Percentiles rank a stretch among this genome's conserved stretches.
phyloP scores from a whole-genome alignment of 345 rosid species.

The Citrus reticulata region DNA sequence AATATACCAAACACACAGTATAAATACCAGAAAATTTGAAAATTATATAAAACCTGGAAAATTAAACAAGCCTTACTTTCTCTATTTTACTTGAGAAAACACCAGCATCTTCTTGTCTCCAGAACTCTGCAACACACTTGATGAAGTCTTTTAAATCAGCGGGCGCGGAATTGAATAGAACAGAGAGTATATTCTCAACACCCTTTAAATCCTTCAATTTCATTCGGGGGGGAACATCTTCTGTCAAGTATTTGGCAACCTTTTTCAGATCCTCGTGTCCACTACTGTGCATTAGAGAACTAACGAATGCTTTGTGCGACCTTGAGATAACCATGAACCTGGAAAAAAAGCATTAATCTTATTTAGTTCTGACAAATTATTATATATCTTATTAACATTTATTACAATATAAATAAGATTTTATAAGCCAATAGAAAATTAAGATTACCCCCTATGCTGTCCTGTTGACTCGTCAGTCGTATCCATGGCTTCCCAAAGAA shows the following conservation, averaged over 20 bases:
- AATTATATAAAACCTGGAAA: constrained; percentile 2
- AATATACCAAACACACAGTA: not conserved
- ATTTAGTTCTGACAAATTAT: too few species aligned
- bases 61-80: constrained; percentile 14
- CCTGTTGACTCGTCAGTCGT: constrained; percentile 24
- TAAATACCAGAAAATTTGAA: not conserved
- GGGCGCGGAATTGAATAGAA: constrained; percentile 16
- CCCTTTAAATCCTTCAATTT: not conserved
- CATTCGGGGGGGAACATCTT: constrained; percentile 11
- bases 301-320: constrained; percentile 3
- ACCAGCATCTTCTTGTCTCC: constrained; percentile 11
- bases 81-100: constrained; percentile 13
- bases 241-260: constrained; percentile 14
- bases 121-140: not conserved
- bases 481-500: constrained; percentile 41
- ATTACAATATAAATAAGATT: too few species aligned
- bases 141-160: not conserved
- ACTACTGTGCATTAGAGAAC: constrained; percentile 9
- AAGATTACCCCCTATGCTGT: constrained; percentile 23
- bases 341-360: not conserved
- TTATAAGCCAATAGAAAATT: too few species aligned
- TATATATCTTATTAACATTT: too few species aligned
- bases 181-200: constrained; percentile 2
- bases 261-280: not conserved
- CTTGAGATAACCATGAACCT: constrained; percentile 24